Evolutionary conservation across 768 basidiomycete species (phyloP).

Genomic region (Lentinula guzmanii): DNA sequence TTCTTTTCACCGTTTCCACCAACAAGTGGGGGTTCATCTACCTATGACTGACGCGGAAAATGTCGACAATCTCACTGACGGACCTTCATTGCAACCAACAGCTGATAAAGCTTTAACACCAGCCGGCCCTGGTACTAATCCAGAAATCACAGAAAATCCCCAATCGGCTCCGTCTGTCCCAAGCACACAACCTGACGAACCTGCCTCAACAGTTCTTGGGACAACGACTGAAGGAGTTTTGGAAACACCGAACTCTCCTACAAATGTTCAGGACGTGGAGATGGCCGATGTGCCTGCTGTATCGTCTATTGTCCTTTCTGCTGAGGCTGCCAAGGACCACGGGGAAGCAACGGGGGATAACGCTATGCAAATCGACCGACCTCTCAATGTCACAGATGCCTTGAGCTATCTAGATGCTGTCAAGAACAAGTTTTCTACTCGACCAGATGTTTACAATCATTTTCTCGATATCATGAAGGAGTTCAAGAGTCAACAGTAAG

Average conservation of each 20-base stretch:
- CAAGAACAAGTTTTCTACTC: constrained; percentile 84
- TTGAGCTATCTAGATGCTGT: constrained; percentile 92
- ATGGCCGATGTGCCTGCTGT: not conserved
- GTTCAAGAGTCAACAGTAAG: constrained; percentile 75
- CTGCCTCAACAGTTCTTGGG: not conserved
- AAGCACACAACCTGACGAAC: not conserved
- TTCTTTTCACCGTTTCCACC: not conserved
- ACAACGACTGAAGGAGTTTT: not conserved
- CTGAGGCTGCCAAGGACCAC: not conserved
- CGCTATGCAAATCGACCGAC: constrained; percentile 29
- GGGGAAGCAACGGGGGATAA: constrained; percentile 3
- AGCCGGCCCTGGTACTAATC: not conserved
- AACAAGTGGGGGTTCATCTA: not conserved
- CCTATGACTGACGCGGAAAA: not conserved
- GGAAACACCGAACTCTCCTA: not conserved
- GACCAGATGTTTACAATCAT: constrained; percentile 91
- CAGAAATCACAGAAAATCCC: not conserved
- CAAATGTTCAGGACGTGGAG: not conserved
- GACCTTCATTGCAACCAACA: not conserved
- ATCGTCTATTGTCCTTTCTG: not conserved
- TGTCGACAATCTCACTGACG: not conserved
- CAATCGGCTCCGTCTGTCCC: not conserved
- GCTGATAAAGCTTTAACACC: not conserved
- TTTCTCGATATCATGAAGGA: constrained; percentile 99
- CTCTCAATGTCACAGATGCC: constrained; percentile 89